A percentile compares a stretch with the other conserved stretches of the same genome.
Conservation (phyloP, 2,329 filamentous ascomycete species). For the Berkeleyomyces basicola region DNA sequence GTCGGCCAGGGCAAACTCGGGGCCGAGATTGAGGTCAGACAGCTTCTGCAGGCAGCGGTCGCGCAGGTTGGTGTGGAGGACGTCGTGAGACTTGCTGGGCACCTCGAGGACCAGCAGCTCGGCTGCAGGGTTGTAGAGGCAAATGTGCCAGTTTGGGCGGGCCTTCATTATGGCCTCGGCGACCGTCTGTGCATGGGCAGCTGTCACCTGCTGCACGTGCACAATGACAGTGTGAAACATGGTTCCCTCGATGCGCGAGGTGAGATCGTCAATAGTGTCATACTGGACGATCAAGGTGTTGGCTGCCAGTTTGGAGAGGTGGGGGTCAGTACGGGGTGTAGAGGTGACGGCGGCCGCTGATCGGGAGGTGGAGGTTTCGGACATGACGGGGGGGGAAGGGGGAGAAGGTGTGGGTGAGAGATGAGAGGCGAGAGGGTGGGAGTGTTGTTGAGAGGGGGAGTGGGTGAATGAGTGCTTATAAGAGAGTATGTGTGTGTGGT, state of each 20-base stretch:
- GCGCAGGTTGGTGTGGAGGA: slow-evolving; percentile 1
- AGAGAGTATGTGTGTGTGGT: no score
- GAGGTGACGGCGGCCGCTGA: neutral
- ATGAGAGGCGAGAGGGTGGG: neutral
- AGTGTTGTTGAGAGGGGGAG: no score
- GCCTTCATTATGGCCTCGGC: neutral
- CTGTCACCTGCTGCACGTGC: slow-evolving; percentile 5
- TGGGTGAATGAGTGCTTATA: no score
- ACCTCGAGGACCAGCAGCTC: slow-evolving; percentile 8
- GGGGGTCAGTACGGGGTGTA: slow-evolving; percentile 1
- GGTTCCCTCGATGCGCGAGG: slow-evolving; percentile 6
- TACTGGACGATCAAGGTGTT: slow-evolving; percentile 10
- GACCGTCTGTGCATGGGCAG: neutral
- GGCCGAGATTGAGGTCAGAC: neutral
- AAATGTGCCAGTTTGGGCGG: slow-evolving; percentile 7
- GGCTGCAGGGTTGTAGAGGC: slow-evolving; percentile 7
- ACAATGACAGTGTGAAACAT: slow-evolving; percentile 8
- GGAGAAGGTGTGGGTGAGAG: neutral
- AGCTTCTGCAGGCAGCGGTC: slow-evolving; percentile 1
- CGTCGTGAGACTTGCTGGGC: neutral
- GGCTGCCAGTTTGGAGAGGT: slow-evolving; percentile 8
- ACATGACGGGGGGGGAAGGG: neutral
- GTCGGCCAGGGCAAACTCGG: slow-evolving; percentile 2
- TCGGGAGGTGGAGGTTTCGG: neutral
- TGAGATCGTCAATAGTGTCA: slow-evolving; percentile 8